phyloP scores from a whole-genome alignment of 306 rosid genomes.

The Quercus agrifolia region DNA sequence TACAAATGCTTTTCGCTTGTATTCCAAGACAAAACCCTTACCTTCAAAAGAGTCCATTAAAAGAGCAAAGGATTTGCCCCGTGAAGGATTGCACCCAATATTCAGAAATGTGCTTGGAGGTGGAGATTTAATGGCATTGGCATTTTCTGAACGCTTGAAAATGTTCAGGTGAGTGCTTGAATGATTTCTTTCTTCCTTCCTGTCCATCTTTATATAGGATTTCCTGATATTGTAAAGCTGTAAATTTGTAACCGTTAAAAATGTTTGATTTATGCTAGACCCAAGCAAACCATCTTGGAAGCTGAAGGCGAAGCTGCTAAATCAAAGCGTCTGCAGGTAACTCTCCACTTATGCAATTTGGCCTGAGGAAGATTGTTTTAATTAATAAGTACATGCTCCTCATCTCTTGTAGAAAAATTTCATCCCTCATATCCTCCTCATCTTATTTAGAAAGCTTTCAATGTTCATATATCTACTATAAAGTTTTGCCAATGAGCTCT shows the following conservation, averaged over 20 bases:
- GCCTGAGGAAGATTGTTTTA: slow-evolving; percentile 3
- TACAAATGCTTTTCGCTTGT: slow-evolving; percentile 73
- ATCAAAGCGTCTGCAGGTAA: slow-evolving; percentile 59
- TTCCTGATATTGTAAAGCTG: neutral
- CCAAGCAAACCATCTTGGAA: slow-evolving; percentile 91
- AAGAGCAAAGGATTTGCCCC: slow-evolving; percentile 75
- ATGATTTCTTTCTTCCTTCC: neutral
- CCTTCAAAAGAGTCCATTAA: slow-evolving; percentile 86
- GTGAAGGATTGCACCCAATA: slow-evolving; percentile 85
- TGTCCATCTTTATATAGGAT: neutral
- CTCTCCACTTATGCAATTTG: slow-evolving; percentile 8
- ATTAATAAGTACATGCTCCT: neutral
- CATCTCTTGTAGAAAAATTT: neutral
- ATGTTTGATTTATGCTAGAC: slow-evolving; percentile 48
- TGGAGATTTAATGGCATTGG: slow-evolving; percentile 89
- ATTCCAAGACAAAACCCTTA: slow-evolving; percentile 76
- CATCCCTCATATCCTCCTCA: neutral
- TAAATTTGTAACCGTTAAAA: slow-evolving; percentile 5
- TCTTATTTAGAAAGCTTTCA: neutral
- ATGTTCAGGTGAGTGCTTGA: slow-evolving; percentile 61
- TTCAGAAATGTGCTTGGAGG: slow-evolving; percentile 68
- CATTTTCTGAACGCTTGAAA: slow-evolving; percentile 94
- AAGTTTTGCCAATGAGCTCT: no score
- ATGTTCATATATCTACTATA: no score
- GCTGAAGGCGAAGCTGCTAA: slow-evolving; percentile 90